Base-by-base conservation (phyloP, 306 rosid genomes). In the Quercus berberidifolia region DNA sequence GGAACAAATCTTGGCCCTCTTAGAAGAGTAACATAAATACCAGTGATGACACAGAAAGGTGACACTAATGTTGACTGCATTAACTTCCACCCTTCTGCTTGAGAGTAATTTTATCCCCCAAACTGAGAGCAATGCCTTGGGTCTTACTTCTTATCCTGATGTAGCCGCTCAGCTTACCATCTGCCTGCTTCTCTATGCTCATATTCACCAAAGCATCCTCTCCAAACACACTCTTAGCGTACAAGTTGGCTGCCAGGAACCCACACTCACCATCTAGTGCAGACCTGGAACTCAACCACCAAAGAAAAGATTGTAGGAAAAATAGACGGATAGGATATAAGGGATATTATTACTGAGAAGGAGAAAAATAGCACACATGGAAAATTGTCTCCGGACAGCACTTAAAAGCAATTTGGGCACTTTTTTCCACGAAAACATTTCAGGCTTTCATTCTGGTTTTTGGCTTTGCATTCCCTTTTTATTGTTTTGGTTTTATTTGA, bases 141-240 rank as follows among this genome's bases (percentile, higher is more conserved):
- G 99, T 96, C 86, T 96, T 96, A 85, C 99, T 96, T 89, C 99
- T 93, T 81, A 96, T 96, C 88, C 99, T 89, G 87, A 96, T 96
- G 88, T 93, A 96, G 57, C 99, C 99, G 72, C 92, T 87, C 81
- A 96, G 90, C 90, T 96, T 96, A 54, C 87, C 92, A 67, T 96
- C 99, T 31, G 78, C 63, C 85, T 91, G 98, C 80, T 93, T 96
- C 87, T 96, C 99, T 43, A 96, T 83, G 83, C 99, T 96, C 84
- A 96, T 81, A 84, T 96, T 96, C 80, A 93, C 99, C 83, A 96
- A 74, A 64, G 99, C 99, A 83, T 96, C 99, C 84, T 96, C 99
- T 80, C 99, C 99, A 60, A 96, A 96, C 38, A 93, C 96, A 81
- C 99, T 96, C 91, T 93, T 96, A 1, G 99, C 99, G 10, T 93